These are phyloP conservation scores for Collybia nuda DNA, from an alignment of 768 basidiomycete genomes.

Conservation along the genomic window DNA sequence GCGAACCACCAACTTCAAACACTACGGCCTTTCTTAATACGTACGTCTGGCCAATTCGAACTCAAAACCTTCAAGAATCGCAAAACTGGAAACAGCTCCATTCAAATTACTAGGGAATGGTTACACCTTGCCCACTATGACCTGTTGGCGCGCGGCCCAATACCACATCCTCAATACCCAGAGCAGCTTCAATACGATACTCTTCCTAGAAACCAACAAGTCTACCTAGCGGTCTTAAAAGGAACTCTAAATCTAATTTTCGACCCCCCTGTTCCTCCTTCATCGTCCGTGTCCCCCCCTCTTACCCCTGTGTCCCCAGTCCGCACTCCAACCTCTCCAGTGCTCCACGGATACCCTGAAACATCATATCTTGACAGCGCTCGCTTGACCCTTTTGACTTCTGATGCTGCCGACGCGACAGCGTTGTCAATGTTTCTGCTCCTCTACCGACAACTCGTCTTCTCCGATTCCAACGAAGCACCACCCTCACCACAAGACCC, in stretches of 20 bases:
- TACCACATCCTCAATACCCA: conserved; percentile 44
- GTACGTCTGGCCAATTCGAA: conserved; percentile 79
- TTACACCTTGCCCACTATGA: conserved; percentile 51
- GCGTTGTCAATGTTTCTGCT: conserved; percentile 80
- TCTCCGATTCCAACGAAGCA: conserved; percentile 40
- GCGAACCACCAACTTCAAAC: conserved; percentile 95
- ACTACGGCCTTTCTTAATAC: conserved; percentile 86
- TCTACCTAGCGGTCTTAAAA: conserved; percentile 55
- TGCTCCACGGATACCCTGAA: conserved; percentile 61
- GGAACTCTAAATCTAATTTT: conserved; percentile 70
- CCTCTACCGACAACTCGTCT: conserved; percentile 74
- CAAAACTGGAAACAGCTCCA: conserved; percentile 42
- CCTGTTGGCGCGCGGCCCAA: conserved; percentile 38
- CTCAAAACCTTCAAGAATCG: conserved; percentile 71
- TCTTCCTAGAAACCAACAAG: conserved; percentile 52
- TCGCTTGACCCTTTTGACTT: conserved; percentile 62
- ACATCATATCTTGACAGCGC: conserved; percentile 78
- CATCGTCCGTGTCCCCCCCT: conserved; percentile 22
- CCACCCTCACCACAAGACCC: conserved; percentile 24
- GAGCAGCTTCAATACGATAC: conserved; percentile 40
- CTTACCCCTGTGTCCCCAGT: conserved; percentile 29
- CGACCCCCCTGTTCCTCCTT: conserved; percentile 38
- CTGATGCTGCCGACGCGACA: conserved; percentile 74
- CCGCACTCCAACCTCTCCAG: conserved; percentile 21
- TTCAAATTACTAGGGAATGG: conserved; percentile 66